phyloP scores from a whole-genome alignment of 306 rosid genomes.

The Dryas alaskensis region DNA sequence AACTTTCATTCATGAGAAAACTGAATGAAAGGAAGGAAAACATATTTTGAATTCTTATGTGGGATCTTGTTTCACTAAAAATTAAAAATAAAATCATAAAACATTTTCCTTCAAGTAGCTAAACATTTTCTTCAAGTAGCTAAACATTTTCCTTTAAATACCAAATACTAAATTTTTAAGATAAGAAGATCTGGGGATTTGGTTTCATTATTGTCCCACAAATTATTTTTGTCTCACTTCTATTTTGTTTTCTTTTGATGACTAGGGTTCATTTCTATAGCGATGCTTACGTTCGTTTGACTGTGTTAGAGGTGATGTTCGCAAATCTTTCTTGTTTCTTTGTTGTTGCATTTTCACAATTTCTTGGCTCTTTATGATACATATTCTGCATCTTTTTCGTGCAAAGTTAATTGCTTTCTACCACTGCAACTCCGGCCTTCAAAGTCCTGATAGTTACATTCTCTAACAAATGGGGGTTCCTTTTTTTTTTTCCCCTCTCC shows the following conservation, averaged over 20 bases:
- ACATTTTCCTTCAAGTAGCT: too few species aligned
- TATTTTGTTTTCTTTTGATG: not conserved
- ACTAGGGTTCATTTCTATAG: conserved; percentile 22
- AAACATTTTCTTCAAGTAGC: too few species aligned
- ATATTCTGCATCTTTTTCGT: not conserved
- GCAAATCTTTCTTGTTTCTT: conserved; percentile 11
- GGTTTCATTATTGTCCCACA: not conserved
- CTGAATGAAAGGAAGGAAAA: not conserved
- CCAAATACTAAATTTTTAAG: not conserved
- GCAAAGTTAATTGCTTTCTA: not conserved
- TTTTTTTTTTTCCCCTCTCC: not conserved
- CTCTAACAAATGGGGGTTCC: not conserved
- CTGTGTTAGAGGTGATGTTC: conserved; percentile 27
- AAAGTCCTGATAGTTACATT: not conserved
- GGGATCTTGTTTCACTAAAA: not conserved
- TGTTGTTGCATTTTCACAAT: not conserved
- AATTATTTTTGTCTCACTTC: not conserved
- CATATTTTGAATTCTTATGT: not conserved
- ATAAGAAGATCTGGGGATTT: not conserved
- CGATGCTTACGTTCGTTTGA: conserved; percentile 19
- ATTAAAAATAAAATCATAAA: too few species aligned
- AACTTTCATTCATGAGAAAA: not conserved
- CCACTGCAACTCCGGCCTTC: too few species aligned
- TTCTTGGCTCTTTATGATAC: not conserved
- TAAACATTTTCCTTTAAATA: too few species aligned